These are phyloP conservation scores for Pseudoturritis turrita DNA, from an alignment of 345 rosid genomes.

Conservation along the genomic window DNA sequence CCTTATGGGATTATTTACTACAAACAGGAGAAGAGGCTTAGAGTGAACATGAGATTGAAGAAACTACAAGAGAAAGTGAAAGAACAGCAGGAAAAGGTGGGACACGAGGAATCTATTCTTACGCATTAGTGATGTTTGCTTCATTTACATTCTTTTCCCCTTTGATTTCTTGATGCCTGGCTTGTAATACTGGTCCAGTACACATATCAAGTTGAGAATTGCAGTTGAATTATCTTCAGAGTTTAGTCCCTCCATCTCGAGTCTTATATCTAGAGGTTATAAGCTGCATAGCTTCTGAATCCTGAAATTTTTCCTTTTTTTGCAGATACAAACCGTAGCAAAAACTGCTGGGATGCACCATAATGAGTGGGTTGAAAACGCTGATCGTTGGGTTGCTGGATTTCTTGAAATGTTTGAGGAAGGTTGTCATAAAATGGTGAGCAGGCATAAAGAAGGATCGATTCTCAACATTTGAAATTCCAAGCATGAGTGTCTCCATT, in stretches of 20 bases:
- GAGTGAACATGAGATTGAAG: slow-evolving; percentile 56
- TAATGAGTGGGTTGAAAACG: slow-evolving; percentile 61
- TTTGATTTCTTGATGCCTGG: neutral
- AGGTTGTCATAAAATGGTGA: slow-evolving; percentile 66
- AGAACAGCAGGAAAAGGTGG: slow-evolving; percentile 61
- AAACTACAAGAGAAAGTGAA: slow-evolving; percentile 59
- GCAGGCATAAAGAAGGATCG: neutral
- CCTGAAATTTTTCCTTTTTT: neutral
- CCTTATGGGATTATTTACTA: neutral
- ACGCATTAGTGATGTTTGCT: neutral
- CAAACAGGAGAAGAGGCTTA: slow-evolving; percentile 59
- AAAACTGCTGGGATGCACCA: slow-evolving; percentile 56
- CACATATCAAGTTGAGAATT: too few species aligned
- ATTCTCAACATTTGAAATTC: neutral
- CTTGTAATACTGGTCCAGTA: neutral
- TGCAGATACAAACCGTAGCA: slow-evolving; percentile 62
- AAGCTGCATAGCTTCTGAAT: neutral
- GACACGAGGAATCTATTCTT: slow-evolving; percentile 22
- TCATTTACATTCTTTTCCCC: neutral
- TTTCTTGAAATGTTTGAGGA: slow-evolving; percentile 74
- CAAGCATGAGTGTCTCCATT: neutral
- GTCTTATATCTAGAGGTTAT: neutral
- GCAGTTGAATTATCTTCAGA: too few species aligned
- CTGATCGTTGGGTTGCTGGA: slow-evolving; percentile 63
- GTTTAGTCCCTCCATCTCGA: neutral